Percentiles rank a stretch among this genome's conserved stretches.
Conservation (phyloP, 2,329 filamentous ascomycete species). For the Curvularia spicifera region DNA sequence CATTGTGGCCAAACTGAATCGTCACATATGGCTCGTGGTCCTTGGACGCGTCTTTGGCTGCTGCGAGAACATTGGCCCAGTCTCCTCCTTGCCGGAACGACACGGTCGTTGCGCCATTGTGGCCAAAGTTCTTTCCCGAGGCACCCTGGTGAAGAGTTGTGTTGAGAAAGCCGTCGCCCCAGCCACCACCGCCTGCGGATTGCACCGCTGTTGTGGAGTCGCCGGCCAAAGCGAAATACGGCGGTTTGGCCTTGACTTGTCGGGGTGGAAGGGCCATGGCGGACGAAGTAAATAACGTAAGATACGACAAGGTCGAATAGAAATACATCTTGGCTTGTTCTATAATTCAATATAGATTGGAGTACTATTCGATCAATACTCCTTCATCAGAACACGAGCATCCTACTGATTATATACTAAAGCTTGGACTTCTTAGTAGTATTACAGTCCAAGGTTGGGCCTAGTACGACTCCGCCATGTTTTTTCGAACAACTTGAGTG, state of each 20-base stretch:
- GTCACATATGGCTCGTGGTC: constrained; percentile 59
- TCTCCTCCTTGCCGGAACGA: constrained; percentile 60
- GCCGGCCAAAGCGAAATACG: constrained; percentile 46
- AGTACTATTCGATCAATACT: not conserved
- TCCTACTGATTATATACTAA: not conserved
- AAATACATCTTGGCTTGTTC: constrained; percentile 10
- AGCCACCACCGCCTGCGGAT: constrained; percentile 48
- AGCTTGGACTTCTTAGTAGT: not conserved
- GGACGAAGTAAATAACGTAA: constrained; percentile 5
- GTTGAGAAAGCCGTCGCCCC: constrained; percentile 64
- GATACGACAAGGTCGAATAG: constrained; percentile 1
- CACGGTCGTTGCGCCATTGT: constrained; percentile 61
- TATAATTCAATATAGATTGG: not conserved
- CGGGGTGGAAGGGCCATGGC: constrained; percentile 5
- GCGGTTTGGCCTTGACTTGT: constrained; percentile 14
- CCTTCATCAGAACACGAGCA: not conserved
- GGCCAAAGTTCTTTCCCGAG: constrained; percentile 61
- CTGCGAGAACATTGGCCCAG: constrained; percentile 59
- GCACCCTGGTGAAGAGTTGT: constrained; percentile 56
- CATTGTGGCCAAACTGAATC: constrained; percentile 67
- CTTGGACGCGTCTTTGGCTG: constrained; percentile 46
- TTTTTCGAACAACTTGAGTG: not conserved
- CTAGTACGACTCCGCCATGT: not conserved
- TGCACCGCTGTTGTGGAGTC: constrained; percentile 47
- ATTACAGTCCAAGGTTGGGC: not conserved